Evolutionary conservation across 768 basidiomycete genomes (phyloP).

Genomic region (Fibroporia radiculosa): DNA sequence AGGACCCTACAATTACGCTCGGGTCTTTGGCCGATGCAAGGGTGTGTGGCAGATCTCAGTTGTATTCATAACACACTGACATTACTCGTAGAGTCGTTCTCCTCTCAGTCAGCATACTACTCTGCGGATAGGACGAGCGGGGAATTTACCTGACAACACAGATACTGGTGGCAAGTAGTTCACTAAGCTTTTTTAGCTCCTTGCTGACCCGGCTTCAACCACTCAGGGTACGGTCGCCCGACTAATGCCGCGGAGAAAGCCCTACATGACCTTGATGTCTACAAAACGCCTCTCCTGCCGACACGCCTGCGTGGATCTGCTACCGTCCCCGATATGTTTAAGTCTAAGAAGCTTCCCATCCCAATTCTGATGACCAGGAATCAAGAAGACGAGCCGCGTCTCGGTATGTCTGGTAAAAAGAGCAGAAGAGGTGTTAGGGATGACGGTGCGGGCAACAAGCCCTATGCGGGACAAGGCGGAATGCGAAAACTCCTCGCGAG

Average conservation of each 20-base stretch:
- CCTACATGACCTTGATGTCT: constrained; percentile 66
- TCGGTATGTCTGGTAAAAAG: constrained; percentile 30
- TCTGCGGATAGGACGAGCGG: constrained; percentile 8
- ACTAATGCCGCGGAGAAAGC: constrained; percentile 56
- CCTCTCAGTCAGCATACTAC: constrained; percentile 11
- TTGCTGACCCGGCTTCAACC: background rate
- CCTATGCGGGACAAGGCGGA: constrained; percentile 72
- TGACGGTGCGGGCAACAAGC: constrained; percentile 42
- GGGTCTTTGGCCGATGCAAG: constrained; percentile 18
- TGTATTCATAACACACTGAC: no score
- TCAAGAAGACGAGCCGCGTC: constrained; percentile 42
- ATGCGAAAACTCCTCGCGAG: constrained; percentile 71
- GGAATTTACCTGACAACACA: constrained; percentile 1
- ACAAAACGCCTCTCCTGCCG: constrained; percentile 72
- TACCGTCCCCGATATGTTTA: constrained; percentile 55
- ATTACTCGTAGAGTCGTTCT: constrained; percentile 11
- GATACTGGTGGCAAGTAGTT: background rate
- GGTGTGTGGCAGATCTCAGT: constrained; percentile 4
- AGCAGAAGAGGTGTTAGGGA: constrained; percentile 29
- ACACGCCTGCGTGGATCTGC: constrained; percentile 42
- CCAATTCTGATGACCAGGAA: constrained; percentile 58
- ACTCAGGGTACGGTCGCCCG: constrained; percentile 17
- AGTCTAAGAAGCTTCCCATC: constrained; percentile 35
- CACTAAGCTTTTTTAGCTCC: background rate
- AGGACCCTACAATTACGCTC: constrained; percentile 12